Evolutionary conservation across 768 basidiomycete species (phyloP).

Genomic region (Lentinula sp.): DNA sequence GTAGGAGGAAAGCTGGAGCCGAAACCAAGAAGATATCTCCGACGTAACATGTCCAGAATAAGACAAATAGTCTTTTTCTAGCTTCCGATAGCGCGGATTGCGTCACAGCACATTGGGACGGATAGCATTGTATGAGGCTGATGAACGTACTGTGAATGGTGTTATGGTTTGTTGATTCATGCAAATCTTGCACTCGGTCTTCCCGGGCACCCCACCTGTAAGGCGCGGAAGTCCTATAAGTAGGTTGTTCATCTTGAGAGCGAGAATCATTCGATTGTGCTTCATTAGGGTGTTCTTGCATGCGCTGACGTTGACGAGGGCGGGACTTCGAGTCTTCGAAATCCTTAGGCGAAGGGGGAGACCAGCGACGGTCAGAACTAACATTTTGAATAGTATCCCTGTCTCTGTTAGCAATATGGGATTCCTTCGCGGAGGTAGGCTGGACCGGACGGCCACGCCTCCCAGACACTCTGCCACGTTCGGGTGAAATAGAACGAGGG

Average conservation of each 20-base stretch:
- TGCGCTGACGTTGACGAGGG: neutral
- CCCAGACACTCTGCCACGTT: neutral
- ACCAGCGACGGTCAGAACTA: slow-evolving; percentile 2
- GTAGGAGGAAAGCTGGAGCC: slow-evolving; percentile 23
- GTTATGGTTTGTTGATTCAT: neutral
- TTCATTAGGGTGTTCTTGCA: slow-evolving; percentile 4
- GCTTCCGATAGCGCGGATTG: neutral
- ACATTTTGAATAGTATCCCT: neutral
- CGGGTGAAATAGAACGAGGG: neutral
- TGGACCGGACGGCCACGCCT: neutral
- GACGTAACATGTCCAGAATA: neutral
- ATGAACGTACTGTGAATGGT: slow-evolving; percentile 6
- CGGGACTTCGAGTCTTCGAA: slow-evolving; percentile 1
- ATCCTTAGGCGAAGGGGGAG: neutral
- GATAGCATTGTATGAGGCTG: slow-evolving; percentile 5
- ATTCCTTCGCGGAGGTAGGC: neutral
- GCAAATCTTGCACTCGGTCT: neutral
- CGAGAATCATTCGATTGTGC: neutral
- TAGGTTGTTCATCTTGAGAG: neutral
- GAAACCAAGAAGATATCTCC: neutral
- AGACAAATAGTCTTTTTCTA: neutral
- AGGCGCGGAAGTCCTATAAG: neutral
- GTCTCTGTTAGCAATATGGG: slow-evolving; percentile 5
- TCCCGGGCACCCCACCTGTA: neutral
- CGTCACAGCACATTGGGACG: neutral